Base-by-base conservation (phyloP, 108 stramenopile species). In the Cyclotella atomus region DNA sequence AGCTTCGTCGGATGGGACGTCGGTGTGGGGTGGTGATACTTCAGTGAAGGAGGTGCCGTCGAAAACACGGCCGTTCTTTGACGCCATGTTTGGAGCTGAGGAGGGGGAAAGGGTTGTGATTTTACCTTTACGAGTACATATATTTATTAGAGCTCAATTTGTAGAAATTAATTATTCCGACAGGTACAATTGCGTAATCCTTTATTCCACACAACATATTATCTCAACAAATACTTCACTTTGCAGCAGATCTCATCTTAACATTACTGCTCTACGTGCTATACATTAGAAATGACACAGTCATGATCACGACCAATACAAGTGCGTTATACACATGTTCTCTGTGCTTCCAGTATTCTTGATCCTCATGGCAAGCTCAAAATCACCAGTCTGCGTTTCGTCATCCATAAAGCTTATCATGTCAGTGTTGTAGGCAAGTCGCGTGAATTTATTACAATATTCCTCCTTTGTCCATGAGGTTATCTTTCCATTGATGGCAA, bases 21-120 rank as follows among this genome's bases (percentile, higher is more conserved):
- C 56, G 76, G 76, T 25, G 57, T 64, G 57, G 20, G 41, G 35
- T 45, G 65, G 68, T 34, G 59, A 55, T 47, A 79, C 49, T 17
- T 65, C 55, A 29, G 73, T 52, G 65, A 82, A 82, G 70, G 74
- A 54, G 33, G 38, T 69, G 59, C 77, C 76, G 81, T 85, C 81
- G 77, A 79, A 78, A 35, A 85, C 73, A 52, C 83, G 81, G 66
- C 59, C 33, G 32, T 73, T 70, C 68, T 46, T 20, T 0, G 4
- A 45, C 54, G 12, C 57, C 56, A 27, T 50, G 53, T 47, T 65
- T 41, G n/a, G n/a, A n/a, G n/a, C n/a, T n/a, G n/a, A n/a, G n/a
- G n/a, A n/a, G n/a, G n/a, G n/a, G n/a, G n/a, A n/a, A n/a, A n/a
- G n/a, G n/a, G n/a, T n/a, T n/a, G n/a, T n/a, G n/a, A n/a, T n/a